Evolutionary conservation across 306 rosid genomes (phyloP).

Genomic region (Citrullus colocynthis): DNA sequence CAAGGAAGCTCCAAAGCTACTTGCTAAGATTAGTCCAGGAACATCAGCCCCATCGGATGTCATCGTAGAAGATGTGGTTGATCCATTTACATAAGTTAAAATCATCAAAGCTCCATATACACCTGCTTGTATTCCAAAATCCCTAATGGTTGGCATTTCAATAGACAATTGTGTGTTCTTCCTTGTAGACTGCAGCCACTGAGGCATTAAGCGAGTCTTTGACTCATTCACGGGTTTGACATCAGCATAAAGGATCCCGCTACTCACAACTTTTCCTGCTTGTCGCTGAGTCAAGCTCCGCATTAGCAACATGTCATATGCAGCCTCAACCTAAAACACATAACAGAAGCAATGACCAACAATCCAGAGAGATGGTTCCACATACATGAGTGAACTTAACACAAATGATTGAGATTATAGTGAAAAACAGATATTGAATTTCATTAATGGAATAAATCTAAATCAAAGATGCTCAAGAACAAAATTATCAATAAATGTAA

Average conservation of each 20-base stretch:
- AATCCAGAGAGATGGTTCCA: not conserved
- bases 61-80: constrained; percentile 28
- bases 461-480: not conserved
- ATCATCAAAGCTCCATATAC: constrained; percentile 91
- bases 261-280: constrained; percentile 70
- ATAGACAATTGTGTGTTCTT: constrained; percentile 46
- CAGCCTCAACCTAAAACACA: constrained; percentile 68
- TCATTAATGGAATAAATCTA: not conserved
- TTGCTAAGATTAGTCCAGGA: constrained; percentile 89
- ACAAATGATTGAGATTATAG: not conserved
- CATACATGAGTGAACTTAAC: not conserved
- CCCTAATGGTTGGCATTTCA: constrained; percentile 61
- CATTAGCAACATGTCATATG: constrained; percentile 93
- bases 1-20: constrained; percentile 97
- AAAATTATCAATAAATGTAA: not conserved
- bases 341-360: not conserved
- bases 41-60: constrained; percentile 64
- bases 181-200: constrained; percentile 46
- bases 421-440: not conserved
- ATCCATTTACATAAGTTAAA: constrained; percentile 58
- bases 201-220: constrained; percentile 47
- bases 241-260: constrained; percentile 7
- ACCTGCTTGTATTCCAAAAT: constrained; percentile 74
- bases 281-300: constrained; percentile 72
- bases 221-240: constrained; percentile 26